A percentile compares a stretch with the other conserved stretches of the same genome.
These are phyloP conservation scores for Cladosporium oxysporum DNA, from an alignment of 2,329 filamentous ascomycete genomes.

Conservation along the genomic window DNA sequence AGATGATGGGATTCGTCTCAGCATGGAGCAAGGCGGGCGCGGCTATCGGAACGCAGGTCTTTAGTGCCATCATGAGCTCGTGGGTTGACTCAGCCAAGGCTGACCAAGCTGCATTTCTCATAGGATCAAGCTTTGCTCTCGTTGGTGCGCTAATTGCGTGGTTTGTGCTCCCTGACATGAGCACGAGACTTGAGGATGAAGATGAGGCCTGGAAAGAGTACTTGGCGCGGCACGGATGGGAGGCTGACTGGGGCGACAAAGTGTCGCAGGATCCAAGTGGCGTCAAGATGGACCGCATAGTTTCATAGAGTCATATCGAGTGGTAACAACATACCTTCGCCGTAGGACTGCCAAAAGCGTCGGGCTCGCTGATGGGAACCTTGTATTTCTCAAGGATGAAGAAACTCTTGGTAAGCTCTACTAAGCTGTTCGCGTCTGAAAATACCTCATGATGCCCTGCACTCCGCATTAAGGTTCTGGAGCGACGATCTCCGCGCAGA, in stretches of 20 bases:
- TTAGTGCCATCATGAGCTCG: constrained; percentile 63
- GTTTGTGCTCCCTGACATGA: constrained; percentile 46
- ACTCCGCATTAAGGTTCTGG: neutral
- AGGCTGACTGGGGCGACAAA: constrained; percentile 16
- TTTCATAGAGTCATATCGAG: neutral
- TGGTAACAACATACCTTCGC: neutral
- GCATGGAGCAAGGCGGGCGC: constrained; percentile 70
- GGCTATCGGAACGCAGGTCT: constrained; percentile 82
- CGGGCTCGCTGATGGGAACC: neutral
- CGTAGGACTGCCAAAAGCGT: neutral
- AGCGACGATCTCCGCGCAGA: neutral
- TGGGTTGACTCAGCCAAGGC: constrained; percentile 51
- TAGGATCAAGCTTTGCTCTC: constrained; percentile 72
- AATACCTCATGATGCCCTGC: neutral
- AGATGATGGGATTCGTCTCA: constrained; percentile 69
- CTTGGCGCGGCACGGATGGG: constrained; percentile 45
- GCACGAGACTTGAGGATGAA: constrained; percentile 33
- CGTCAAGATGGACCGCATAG: constrained; percentile 9
- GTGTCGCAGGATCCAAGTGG: constrained; percentile 7
- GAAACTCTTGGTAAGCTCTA: neutral
- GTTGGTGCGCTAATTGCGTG: constrained; percentile 67
- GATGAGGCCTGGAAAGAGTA: constrained; percentile 50
- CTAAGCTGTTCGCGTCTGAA: neutral
- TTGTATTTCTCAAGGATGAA: neutral
- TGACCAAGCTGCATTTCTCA: constrained; percentile 85